phyloP scores from a whole-genome alignment of 495 filamentous ascomycete genomes.

The Penicillium psychrofluorescens region DNA sequence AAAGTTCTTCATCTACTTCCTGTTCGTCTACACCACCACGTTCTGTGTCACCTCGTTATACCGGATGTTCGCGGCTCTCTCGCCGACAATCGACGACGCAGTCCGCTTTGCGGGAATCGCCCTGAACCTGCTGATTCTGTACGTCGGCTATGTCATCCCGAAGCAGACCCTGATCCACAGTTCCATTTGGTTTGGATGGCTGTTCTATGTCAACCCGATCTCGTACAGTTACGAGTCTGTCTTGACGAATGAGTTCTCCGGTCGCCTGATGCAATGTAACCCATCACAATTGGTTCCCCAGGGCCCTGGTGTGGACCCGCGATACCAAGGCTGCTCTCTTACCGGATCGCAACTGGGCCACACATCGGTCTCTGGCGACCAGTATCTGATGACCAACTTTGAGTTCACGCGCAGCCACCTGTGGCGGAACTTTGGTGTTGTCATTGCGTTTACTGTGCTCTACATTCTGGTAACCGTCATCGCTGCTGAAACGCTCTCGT shows the following conservation, averaged over 20 bases:
- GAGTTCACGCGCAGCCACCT: constrained; percentile 57
- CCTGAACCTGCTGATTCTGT: constrained; percentile 63
- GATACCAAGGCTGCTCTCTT: constrained; percentile 56
- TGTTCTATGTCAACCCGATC: constrained; percentile 68
- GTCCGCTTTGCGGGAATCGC: constrained; percentile 64
- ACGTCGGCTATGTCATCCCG: constrained; percentile 75
- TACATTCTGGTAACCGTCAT: constrained; percentile 63
- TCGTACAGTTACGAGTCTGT: constrained; percentile 69
- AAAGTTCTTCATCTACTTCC: constrained; percentile 67
- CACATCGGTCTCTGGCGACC: constrained; percentile 45
- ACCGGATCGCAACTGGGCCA: constrained; percentile 43
- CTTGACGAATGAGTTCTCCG: constrained; percentile 61
- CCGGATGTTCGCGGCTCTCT: constrained; percentile 70
- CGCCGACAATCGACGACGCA: constrained; percentile 65
- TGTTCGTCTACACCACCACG: constrained; percentile 64
- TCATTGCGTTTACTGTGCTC: constrained; percentile 61
- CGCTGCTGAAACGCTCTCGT: constrained; percentile 48
- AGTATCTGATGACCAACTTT: constrained; percentile 50
- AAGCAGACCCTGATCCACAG: constrained; percentile 52
- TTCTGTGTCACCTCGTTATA: constrained; percentile 63
- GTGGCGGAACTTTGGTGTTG: constrained; percentile 76
- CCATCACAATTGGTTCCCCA: constrained; percentile 48
- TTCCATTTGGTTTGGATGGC: constrained; percentile 75
- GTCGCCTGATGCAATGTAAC: constrained; percentile 51
- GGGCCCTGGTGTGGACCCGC: constrained; percentile 40